Conservation (phyloP, 1,139 yeast genomes). For the Sugiyamaella paludigena region DNA sequence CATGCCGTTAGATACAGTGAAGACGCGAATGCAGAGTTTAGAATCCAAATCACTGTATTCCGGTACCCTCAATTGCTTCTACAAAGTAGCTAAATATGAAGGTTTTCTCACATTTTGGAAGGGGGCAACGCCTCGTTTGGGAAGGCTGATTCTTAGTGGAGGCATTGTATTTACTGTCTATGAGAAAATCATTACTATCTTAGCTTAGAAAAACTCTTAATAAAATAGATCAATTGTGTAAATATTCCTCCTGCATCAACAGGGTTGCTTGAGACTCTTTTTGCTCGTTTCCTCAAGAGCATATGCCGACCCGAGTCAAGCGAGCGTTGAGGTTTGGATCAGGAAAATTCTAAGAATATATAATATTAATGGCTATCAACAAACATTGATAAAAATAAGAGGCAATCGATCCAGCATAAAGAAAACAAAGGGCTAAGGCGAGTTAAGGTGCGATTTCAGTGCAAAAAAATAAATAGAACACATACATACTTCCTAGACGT, state of each 20-base stretch:
- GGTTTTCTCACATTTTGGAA: slow-evolving; percentile 95
- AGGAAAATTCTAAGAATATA: not conserved
- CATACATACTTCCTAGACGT: no score
- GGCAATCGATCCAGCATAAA: not conserved
- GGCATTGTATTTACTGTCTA: slow-evolving; percentile 95
- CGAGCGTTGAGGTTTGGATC: no score
- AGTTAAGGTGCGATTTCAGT: no score
- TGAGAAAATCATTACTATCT: slow-evolving; percentile 73
- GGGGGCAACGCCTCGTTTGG: slow-evolving; percentile 96
- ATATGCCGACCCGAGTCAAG: not conserved
- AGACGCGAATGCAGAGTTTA: slow-evolving; percentile 95
- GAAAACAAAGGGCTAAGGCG: no score
- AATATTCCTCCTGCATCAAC: no score
- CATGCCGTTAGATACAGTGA: slow-evolving; percentile 97
- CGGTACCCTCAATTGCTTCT: slow-evolving; percentile 80
- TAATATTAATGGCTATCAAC: not conserved
- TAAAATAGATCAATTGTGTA: not conserved
- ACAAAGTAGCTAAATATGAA: slow-evolving; percentile 75
- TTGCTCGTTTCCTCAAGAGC: no score
- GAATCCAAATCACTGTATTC: slow-evolving; percentile 70
- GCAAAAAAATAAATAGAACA: no score
- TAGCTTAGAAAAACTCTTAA: slow-evolving; percentile 30
- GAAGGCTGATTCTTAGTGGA: slow-evolving; percentile 86
- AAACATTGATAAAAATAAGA: not conserved
- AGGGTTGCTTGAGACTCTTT: no score